A percentile compares a stretch with the other conserved stretches of the same genome.
phyloP scores from a whole-genome alignment of 495 filamentous ascomycete species.

The Penicillium cosmopolitanum region DNA sequence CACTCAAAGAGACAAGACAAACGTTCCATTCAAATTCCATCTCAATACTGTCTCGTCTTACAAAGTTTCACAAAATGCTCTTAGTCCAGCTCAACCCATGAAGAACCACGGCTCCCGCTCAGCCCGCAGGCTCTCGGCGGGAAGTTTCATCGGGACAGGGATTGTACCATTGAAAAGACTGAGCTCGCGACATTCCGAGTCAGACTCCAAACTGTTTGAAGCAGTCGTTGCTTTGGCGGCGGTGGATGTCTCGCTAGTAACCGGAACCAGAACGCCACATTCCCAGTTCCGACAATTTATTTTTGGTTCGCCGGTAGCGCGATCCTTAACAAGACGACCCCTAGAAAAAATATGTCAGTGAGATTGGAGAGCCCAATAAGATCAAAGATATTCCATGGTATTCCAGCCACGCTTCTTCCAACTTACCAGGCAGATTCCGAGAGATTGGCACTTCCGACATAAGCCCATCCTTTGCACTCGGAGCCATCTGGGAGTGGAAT shows the following conservation, averaged over 20 bases:
- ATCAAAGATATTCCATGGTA: not conserved
- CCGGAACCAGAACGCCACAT: conserved; percentile 79
- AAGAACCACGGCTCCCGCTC: conserved; percentile 62
- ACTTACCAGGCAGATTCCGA: conserved; percentile 90
- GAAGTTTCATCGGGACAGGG: conserved; percentile 74
- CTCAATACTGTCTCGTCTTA: not conserved
- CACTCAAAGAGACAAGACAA: too few relatives aligned
- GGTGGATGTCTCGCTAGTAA: conserved; percentile 20
- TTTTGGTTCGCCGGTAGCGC: conserved; percentile 63
- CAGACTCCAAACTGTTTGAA: not conserved
- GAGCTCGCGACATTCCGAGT: not conserved
- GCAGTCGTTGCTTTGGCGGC: not conserved
- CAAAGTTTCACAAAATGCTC: not conserved
- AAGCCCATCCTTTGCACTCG: conserved; percentile 65
- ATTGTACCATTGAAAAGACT: conserved; percentile 59
- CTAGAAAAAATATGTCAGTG: conserved; percentile 20
- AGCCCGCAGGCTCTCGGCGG: conserved; percentile 51
- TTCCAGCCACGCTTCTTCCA: not conserved
- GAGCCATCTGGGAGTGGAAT: conserved; percentile 27
- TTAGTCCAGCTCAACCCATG: conserved; percentile 10
- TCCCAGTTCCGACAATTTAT: conserved; percentile 95
- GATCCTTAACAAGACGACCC: conserved; percentile 75
- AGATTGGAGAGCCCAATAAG: not conserved
- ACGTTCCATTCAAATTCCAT: too few relatives aligned
- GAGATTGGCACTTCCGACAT: conserved; percentile 90